Conservation (phyloP, 768 basidiomycete genomes). For the Pisolithus microcarpus region DNA sequence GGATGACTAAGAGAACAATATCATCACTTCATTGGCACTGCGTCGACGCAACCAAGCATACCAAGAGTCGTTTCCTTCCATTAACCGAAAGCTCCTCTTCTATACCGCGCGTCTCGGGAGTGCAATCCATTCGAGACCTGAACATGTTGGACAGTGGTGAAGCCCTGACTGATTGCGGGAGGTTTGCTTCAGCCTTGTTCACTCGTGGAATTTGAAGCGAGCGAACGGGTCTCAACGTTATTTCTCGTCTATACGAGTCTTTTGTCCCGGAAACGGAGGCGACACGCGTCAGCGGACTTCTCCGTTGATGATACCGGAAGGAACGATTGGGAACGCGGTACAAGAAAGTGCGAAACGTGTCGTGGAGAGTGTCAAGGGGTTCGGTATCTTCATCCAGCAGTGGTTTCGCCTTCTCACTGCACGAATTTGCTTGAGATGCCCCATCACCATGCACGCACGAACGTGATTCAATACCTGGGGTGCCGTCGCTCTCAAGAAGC, state of each 20-base stretch:
- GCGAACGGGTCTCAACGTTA: constrained; percentile 10
- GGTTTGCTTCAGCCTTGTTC: constrained; percentile 13
- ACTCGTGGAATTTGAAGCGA: constrained; percentile 15
- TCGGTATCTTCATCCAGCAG: constrained; percentile 16
- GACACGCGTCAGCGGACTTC: constrained; percentile 16
- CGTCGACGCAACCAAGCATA: constrained; percentile 5
- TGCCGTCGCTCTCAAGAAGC: constrained; percentile 30
- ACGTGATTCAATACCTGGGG: constrained; percentile 4
- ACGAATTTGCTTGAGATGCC: constrained; percentile 7
- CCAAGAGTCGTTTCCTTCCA: constrained; percentile 5
- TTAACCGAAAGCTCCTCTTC: not conserved
- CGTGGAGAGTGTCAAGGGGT: constrained; percentile 21
- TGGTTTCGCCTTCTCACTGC: constrained; percentile 11
- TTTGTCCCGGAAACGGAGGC: constrained; percentile 27
- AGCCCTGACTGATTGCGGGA: not conserved
- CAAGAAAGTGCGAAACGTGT: constrained; percentile 23
- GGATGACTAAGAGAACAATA: constrained; percentile 17
- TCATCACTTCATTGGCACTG: not conserved
- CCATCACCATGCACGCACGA: constrained; percentile 12
- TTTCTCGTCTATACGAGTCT: constrained; percentile 25
- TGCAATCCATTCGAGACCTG: not conserved
- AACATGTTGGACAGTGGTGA: not conserved
- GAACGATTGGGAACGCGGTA: constrained; percentile 17
- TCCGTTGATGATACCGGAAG: constrained; percentile 6
- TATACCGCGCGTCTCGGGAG: not conserved